Evolutionary conservation across 495 filamentous ascomycete genomes (phyloP).

Genomic region (Talaromyces trachyspermus): DNA sequence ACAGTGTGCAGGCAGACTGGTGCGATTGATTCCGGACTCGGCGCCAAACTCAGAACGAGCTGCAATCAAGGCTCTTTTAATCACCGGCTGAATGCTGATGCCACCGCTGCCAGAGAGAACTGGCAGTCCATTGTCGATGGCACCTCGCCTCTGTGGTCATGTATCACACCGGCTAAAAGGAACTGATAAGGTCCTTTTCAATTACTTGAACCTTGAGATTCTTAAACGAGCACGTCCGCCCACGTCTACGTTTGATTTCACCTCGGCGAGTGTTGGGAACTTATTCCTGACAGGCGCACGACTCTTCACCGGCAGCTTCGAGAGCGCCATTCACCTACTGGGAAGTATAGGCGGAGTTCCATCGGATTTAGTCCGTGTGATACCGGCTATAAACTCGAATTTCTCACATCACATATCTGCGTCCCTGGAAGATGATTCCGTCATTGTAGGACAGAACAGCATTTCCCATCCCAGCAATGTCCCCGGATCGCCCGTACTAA

Average conservation of each 20-base stretch:
- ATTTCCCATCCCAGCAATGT: slow-evolving; percentile 75
- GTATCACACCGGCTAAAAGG: slow-evolving; percentile 78
- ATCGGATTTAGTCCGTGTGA: slow-evolving; percentile 57
- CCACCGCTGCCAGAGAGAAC: slow-evolving; percentile 40
- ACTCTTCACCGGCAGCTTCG: slow-evolving; percentile 73
- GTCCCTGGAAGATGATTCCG: slow-evolving; percentile 62
- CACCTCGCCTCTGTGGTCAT: slow-evolving; percentile 62
- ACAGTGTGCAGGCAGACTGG: slow-evolving; percentile 58
- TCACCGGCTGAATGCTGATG: slow-evolving; percentile 61
- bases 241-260: slow-evolving; percentile 76
- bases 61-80: slow-evolving; percentile 80
- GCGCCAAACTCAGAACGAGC: slow-evolving; percentile 52
- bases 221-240: slow-evolving; percentile 74
- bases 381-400: slow-evolving; percentile 89
- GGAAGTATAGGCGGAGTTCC: slow-evolving; percentile 76
- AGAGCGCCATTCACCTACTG: slow-evolving; percentile 74
- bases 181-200: slow-evolving; percentile 85
- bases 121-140: slow-evolving; percentile 90
- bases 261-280: slow-evolving; percentile 85
- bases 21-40: slow-evolving; percentile 78
- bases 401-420: slow-evolving; percentile 91
- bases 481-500: slow-evolving; percentile 16
- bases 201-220: slow-evolving; percentile 82
- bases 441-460: slow-evolving; percentile 86
- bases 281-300: slow-evolving; percentile 82